phyloP scores from a whole-genome alignment of 2,329 filamentous ascomycete genomes.

The Fusarium sp. region DNA sequence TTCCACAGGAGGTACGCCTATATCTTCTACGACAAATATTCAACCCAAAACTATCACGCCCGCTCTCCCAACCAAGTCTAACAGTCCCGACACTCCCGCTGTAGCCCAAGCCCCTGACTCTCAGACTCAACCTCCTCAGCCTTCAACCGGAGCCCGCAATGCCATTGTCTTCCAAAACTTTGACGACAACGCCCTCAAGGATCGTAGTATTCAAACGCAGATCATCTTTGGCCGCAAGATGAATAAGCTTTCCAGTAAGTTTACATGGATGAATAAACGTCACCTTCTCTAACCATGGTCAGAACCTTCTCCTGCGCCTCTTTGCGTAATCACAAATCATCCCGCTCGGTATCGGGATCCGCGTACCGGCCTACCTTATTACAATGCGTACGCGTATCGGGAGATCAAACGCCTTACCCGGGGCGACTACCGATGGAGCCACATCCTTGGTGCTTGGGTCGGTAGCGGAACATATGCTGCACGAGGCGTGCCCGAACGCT shows the following conservation, averaged over 20 bases:
- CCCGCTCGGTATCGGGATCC: constrained; percentile 87
- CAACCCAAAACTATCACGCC: constrained; percentile 20
- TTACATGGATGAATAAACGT: neutral
- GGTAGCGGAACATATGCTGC: constrained; percentile 73
- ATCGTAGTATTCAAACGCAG: constrained; percentile 65
- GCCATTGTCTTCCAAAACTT: constrained; percentile 70
- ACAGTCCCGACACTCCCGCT: constrained; percentile 14
- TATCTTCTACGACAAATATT: constrained; percentile 1
- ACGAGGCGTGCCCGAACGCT: constrained; percentile 82
- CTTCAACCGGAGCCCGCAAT: constrained; percentile 60
- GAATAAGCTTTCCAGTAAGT: constrained; percentile 64
- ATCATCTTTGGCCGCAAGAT: constrained; percentile 69
- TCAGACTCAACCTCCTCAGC: constrained; percentile 38
- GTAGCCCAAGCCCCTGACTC: constrained; percentile 27
- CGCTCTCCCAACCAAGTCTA: constrained; percentile 3
- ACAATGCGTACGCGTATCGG: constrained; percentile 80
- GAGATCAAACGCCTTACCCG: constrained; percentile 79
- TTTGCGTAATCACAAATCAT: constrained; percentile 85
- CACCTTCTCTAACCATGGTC: neutral
- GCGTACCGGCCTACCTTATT: constrained; percentile 82
- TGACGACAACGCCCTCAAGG: constrained; percentile 63
- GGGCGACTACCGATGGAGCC: constrained; percentile 85
- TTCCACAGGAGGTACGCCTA: neutral
- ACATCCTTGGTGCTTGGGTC: constrained; percentile 82
- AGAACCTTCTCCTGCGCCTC: constrained; percentile 62